phyloP scores from a whole-genome alignment of 2,329 filamentous ascomycete genomes.

The Cercospora canescens region DNA sequence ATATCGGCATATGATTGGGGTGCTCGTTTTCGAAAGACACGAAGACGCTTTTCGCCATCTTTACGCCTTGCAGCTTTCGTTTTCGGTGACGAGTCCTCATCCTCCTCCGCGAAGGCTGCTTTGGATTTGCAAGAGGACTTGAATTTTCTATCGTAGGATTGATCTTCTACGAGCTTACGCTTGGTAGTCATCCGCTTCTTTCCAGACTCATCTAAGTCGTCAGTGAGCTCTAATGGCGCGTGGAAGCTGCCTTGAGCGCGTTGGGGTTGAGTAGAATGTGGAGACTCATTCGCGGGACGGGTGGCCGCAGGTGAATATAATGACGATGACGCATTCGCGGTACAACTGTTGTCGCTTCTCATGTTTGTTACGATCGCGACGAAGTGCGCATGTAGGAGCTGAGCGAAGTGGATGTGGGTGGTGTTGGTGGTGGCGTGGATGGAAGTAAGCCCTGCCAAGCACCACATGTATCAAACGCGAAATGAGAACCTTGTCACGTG shows the following conservation, averaged over 20 bases:
- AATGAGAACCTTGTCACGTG: neutral
- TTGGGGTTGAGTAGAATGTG: neutral
- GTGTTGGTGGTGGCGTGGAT: neutral
- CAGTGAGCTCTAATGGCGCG: conserved; percentile 8
- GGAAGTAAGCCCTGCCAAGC: neutral
- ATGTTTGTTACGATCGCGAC: neutral
- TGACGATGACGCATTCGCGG: neutral
- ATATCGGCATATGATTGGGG: conserved; percentile 28
- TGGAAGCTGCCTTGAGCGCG: neutral
- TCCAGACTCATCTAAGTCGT: neutral
- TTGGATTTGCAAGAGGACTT: conserved; percentile 3
- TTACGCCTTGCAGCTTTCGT: conserved; percentile 21
- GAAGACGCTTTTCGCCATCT: conserved; percentile 30
- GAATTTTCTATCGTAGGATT: neutral
- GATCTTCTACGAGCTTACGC: neutral
- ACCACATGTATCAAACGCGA: neutral
- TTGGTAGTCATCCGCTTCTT: neutral
- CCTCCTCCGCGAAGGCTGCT: neutral
- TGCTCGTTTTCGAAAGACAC: conserved; percentile 26
- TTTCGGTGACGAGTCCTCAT: conserved; percentile 3
- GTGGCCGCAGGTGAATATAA: neutral
- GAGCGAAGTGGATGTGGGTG: neutral
- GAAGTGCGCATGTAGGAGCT: neutral
- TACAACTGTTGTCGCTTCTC: neutral
- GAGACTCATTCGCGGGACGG: neutral